Conservation (phyloP, 2,329 filamentous ascomycete genomes). For the Alternaria gansuensis region DNA sequence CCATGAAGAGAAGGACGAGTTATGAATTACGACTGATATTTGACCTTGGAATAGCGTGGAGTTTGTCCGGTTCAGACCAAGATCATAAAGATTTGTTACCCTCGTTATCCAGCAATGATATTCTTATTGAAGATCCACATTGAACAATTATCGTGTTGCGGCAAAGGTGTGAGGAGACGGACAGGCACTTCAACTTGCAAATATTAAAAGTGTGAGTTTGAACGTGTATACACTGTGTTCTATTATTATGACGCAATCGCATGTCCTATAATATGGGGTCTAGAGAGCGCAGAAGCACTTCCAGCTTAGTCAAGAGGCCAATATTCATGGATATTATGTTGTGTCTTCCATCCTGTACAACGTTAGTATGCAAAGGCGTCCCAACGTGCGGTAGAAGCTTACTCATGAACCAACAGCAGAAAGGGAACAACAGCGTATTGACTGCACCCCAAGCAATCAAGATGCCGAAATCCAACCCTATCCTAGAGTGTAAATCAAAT, state of each 20-base stretch:
- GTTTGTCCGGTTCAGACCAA: neutral
- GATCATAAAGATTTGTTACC: slow-evolving; percentile 12
- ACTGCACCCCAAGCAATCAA: slow-evolving; percentile 66
- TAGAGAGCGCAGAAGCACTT: fast-evolving
- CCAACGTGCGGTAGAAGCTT: neutral
- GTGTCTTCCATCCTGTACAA: slow-evolving; percentile 16
- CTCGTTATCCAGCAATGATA: slow-evolving; percentile 9
- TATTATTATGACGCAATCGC: neutral
- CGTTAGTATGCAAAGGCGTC: neutral
- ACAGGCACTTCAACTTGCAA: neutral
- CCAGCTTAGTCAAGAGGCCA: slow-evolving; percentile 27
- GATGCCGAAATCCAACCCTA: slow-evolving; percentile 69
- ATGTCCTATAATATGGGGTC: fast-evolving
- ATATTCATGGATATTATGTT: slow-evolving; percentile 27
- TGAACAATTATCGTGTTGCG: neutral
- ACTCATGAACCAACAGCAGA: slow-evolving; percentile 56
- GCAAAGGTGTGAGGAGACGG: fast-evolving
- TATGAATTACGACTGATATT: slow-evolving; percentile 19
- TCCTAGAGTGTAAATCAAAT: slow-evolving; percentile 66
- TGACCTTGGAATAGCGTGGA: slow-evolving; percentile 8
- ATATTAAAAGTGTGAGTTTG: neutral
- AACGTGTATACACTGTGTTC: neutral
- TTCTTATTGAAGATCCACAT: neutral
- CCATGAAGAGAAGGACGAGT: slow-evolving; percentile 12
- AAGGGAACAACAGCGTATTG: slow-evolving; percentile 63